Evolutionary conservation across 2,329 filamentous ascomycete species (phyloP), one percentile per base, ranked within the genome.

Genomic region (Bipolaris victoriae): DNA sequence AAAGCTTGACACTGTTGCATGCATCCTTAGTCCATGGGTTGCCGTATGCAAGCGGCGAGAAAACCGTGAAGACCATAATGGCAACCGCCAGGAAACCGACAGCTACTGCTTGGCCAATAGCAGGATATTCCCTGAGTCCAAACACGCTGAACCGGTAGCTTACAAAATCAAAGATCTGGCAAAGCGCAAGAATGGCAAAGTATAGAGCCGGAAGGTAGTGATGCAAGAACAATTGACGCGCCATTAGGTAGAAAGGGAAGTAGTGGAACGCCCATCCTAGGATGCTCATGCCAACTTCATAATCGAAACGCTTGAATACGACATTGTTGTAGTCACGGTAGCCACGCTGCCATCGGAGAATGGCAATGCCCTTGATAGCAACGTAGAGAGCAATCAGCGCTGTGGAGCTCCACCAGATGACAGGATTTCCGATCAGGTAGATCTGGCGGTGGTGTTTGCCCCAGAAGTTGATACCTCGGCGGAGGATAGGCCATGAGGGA

Each of bases 381-480:
- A 88, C 78, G 75, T 97, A 99, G 37, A 92, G 75, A 29, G 81
- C 84, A 63, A 99, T 86, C 16, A 92, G 89, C 7, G 87, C 81
- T 13, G 91, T 94, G 6, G 92, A 92, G 31, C 87, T 88, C 89
- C 91, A 98, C 95, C 95, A 99, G 67, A 98, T 89, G 55, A 97
- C 79, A 7, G 68, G 68, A 78, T 99, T 98, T 53, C 95, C 95
- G 55, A 97, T 88, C 18, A 99, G 88, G 78, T 99, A 99, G 68
- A 99, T 92, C 76, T 99, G 95, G 60, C 92, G 91, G 77, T 97
- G 85, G 71, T 97, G 85, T 71, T 90, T 92, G 65, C 94, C 92
- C 95, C 95, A 99, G 84, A 99, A 99, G 82, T 99, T 99, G 84
- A 99, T 99, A 70, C 95, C 95, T 61, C 95, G 91, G 66, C 87